Evolutionary conservation across 768 basidiomycete species (phyloP), one percentile per base, ranked within the genome.

Genomic region (Leucocoprinus leucothites): DNA sequence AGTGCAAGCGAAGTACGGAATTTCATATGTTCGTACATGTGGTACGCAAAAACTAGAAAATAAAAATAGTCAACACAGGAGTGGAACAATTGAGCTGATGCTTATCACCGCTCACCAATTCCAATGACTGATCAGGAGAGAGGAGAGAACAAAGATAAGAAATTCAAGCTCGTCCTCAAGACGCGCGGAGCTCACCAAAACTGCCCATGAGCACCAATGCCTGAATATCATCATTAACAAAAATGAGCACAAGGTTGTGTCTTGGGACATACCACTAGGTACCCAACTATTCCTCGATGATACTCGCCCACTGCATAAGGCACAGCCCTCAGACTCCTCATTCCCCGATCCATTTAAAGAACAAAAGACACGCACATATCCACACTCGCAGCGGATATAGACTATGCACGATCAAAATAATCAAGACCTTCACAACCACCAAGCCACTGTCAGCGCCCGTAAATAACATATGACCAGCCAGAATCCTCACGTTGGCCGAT

Each of bases 311-410:
- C 63, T 64, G n/a, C n/a, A 31, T 24, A 19, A 19, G 14, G 25
- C 34, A 31, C 14, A n/a, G n/a, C n/a, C 21, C 58, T 9, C 42
- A 59, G 45, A 6, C 41, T 35, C 57, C 69, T 36, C 58, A 71
- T 72, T 52, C 70, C 71, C 51, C 42, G 25, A 46, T n/a, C n/a
- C n/a, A n/a, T n/a, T n/a, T 14, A 44, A 53, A 24, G 34, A 47
- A 7, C 55, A n/a, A 43, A 43, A 46, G 22, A 18, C 8, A 76
- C 77, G 64, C 51, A 80, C 77, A 72, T 46, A 74, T 64, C 77
- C 77, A 79, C 7, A 79, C 73, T 2, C 79, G 72, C 54, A 69
- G 68, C 5, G 76, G 68, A 44, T 80, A 80, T 21, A 79, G 59
- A 57, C 78, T 78, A 63, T 79, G 78, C 1, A 79, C 77, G 22